A percentile compares a stretch with the other conserved stretches of the same genome.
These are phyloP conservation scores for Cucumis hystrix DNA, from an alignment of 306 rosid genomes.

Conservation along the genomic window DNA sequence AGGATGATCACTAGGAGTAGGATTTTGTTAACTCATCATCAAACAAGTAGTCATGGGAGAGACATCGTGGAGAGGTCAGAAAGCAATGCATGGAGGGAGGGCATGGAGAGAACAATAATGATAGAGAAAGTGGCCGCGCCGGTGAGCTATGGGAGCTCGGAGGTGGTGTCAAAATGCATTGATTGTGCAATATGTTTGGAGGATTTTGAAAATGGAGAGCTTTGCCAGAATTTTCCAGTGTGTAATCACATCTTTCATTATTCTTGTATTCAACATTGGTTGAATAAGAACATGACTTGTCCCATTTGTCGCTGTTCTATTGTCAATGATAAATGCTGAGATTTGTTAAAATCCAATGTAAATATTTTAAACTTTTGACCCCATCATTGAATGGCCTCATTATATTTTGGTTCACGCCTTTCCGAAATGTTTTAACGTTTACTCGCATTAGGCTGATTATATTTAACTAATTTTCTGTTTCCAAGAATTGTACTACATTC, in stretches of 20 bases:
- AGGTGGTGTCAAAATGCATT: background rate
- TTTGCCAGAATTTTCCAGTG: constrained; percentile 22
- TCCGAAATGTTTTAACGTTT: background rate
- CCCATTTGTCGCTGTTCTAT: constrained; percentile 41
- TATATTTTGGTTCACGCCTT: background rate
- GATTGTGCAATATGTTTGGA: constrained; percentile 46
- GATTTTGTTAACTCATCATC: background rate
- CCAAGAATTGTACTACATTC: no score
- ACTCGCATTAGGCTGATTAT: no score
- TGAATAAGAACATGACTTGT: constrained; percentile 26
- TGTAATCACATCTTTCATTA: constrained; percentile 43
- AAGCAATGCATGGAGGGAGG: constrained; percentile 1
- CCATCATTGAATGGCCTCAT: background rate
- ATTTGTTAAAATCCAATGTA: background rate
- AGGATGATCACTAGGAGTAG: background rate
- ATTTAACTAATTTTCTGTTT: no score
- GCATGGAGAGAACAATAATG: background rate
- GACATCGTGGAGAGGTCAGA: background rate
- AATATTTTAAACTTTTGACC: background rate
- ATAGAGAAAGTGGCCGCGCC: constrained; percentile 9
- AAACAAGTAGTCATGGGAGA: background rate
- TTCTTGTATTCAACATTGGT: constrained; percentile 33
- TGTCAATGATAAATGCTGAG: background rate
- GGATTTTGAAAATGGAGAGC: constrained; percentile 28
- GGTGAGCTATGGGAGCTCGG: constrained; percentile 6